phyloP scores from a whole-genome alignment of 352 stramenopile species.

The Globisporangium yorkense region DNA sequence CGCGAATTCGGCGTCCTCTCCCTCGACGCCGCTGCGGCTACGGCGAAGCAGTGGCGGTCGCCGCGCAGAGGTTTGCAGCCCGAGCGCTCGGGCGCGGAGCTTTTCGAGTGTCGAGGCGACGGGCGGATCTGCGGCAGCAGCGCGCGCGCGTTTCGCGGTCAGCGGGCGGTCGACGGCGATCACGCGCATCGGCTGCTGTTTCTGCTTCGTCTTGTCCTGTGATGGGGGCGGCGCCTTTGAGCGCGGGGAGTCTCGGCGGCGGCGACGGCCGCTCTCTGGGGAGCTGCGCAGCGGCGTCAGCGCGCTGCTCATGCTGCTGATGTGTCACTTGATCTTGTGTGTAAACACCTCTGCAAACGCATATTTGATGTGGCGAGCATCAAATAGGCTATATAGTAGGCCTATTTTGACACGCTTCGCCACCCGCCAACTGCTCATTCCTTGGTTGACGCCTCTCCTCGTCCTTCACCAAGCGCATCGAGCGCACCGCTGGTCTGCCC shows the following conservation, averaged over 20 bases:
- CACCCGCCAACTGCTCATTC: neutral
- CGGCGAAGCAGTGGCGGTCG: neutral
- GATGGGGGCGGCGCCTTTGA: neutral
- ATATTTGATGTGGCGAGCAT: neutral
- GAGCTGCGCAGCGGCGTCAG: neutral
- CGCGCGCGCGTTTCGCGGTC: constrained; percentile 14
- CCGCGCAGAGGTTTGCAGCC: neutral
- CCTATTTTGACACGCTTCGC: neutral
- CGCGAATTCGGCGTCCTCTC: constrained; percentile 22
- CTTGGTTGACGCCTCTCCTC: neutral
- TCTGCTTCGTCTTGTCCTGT: neutral
- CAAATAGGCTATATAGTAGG: neutral
- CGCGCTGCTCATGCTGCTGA: neutral
- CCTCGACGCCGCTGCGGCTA: neutral
- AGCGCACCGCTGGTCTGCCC: no score
- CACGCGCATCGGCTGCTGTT: constrained; percentile 16
- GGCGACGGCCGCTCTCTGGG: neutral
- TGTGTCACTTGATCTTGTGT: no score
- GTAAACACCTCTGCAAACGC: neutral
- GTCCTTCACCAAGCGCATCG: no score
- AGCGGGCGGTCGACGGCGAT: constrained; percentile 41
- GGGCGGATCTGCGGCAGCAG: constrained; percentile 4
- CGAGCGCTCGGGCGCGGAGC: constrained; percentile 6
- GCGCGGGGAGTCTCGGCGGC: no score
- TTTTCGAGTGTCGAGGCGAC: neutral